Percentiles rank a stretch among this genome's conserved stretches.
phyloP scores from a whole-genome alignment of 768 basidiomycete genomes.

The Tulasnella sp. region DNA sequence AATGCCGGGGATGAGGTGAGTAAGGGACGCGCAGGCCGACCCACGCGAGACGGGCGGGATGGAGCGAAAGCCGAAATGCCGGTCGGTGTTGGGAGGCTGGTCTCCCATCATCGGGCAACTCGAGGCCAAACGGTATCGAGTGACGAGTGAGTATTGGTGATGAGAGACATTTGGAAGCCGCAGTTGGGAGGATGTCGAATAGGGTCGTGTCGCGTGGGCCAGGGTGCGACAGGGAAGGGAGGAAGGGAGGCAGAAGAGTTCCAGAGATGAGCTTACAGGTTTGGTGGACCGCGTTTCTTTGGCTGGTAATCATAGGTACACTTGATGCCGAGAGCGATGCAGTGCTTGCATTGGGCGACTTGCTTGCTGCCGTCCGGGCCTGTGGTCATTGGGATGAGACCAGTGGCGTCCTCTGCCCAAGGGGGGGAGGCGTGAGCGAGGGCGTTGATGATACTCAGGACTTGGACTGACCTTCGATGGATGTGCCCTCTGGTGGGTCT shows the following conservation, averaged over 20 bases:
- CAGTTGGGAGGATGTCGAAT: background rate
- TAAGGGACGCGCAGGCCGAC: background rate
- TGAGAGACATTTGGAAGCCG: background rate
- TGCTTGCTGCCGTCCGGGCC: conserved; percentile 9
- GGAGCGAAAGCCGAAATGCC: background rate
- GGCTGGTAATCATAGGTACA: conserved; percentile 92
- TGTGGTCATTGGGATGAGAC: conserved; percentile 12
- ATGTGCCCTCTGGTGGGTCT: conserved; percentile 54
- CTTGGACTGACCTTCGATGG: background rate
- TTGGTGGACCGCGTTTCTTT: conserved; percentile 87
- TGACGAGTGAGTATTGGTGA: background rate
- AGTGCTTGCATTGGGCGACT: conserved; percentile 77
- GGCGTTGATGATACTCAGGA: background rate
- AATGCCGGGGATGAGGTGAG: background rate
- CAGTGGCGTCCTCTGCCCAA: background rate
- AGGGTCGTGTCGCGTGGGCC: background rate
- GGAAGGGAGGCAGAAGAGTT: background rate
- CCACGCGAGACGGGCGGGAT: no score
- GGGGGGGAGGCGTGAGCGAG: background rate
- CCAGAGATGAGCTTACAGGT: conserved; percentile 43
- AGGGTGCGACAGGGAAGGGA: background rate
- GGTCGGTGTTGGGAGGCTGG: background rate
- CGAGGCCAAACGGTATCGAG: background rate
- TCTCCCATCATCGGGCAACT: background rate
- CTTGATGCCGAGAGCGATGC: conserved; percentile 64